phyloP scores from a whole-genome alignment of 192 early-diverging fungal genomes.

The Podila epigama region DNA sequence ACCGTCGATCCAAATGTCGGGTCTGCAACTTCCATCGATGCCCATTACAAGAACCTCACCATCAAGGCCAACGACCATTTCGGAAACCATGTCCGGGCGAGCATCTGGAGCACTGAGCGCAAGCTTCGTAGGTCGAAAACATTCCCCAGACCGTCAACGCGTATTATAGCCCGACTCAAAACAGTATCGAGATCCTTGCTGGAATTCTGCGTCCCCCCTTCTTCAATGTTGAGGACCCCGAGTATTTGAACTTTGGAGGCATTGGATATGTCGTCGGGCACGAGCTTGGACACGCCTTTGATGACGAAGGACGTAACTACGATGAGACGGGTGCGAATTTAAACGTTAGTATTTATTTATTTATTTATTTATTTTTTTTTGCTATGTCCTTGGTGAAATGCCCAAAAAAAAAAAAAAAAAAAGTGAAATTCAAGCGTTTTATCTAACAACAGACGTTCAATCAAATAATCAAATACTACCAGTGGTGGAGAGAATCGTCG shows the following conservation, averaged over 20 bases:
- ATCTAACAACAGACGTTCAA: no score
- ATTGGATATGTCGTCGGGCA: conserved; percentile 74
- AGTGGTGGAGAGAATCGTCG: conserved; percentile 77
- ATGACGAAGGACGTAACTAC: conserved; percentile 56
- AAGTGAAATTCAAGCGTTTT: no score
- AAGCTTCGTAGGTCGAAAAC: conserved; percentile 41
- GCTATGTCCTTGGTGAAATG: no score
- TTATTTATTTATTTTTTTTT: conserved; percentile 29
- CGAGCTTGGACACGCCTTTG: conserved; percentile 69
- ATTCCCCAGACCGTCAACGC: conserved; percentile 65
- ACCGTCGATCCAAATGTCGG: conserved; percentile 40
- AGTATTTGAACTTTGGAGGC: conserved; percentile 69
- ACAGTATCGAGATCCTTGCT: conserved; percentile 47
- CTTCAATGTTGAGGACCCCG: conserved; percentile 58
- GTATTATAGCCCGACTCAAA: conserved; percentile 52
- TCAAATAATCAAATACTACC: no score
- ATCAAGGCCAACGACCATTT: conserved; percentile 49
- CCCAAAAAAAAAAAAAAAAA: no score
- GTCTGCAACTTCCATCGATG: conserved; percentile 49
- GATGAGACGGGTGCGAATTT: conserved; percentile 34
- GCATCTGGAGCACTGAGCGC: conserved; percentile 8
- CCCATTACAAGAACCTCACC: conserved; percentile 44
- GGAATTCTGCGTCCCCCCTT: conserved; percentile 68
- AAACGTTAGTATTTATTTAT: conserved; percentile 9
- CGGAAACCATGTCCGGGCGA: conserved; percentile 42